phyloP scores from a whole-genome alignment of 169 alveolate species.

The Eimeria praecox region DNA sequence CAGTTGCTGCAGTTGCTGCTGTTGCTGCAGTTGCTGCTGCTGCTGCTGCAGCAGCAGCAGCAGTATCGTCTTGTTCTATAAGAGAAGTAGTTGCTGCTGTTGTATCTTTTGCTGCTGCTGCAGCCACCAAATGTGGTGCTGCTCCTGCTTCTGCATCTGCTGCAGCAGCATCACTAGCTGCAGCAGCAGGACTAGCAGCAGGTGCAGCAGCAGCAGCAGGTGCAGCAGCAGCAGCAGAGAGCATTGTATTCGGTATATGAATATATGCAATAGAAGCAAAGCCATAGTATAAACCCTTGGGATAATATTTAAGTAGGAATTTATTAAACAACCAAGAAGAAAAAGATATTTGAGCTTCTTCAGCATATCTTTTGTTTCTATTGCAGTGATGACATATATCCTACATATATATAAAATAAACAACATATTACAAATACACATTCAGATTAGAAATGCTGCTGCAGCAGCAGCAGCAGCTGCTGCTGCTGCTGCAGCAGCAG shows the following conservation, averaged over 20 bases:
- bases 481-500: slow-evolving; percentile 53
- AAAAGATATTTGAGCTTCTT: slow-evolving; percentile 89
- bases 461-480: slow-evolving; percentile 32
- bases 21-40: not conserved
- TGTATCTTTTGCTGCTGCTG: not conserved
- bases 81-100: slow-evolving; percentile 23
- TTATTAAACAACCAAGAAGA: slow-evolving; percentile 87
- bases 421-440: not conserved
- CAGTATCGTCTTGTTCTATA: slow-evolving; percentile 27
- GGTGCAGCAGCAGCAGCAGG: slow-evolving; percentile 33
- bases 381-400: slow-evolving; percentile 89
- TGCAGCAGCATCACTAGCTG: not conserved
- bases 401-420: slow-evolving; percentile 9
- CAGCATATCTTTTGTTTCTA: slow-evolving; percentile 88
- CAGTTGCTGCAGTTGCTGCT: not conserved
- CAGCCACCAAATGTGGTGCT: not conserved
- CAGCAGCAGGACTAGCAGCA: not conserved
- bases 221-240: slow-evolving; percentile 16
- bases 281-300: slow-evolving; percentile 43
- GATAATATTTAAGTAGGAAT: slow-evolving; percentile 85
- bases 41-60: not conserved
- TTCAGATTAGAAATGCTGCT: not conserved
- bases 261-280: slow-evolving; percentile 59
- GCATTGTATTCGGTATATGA: slow-evolving; percentile 8
- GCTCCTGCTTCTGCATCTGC: not conserved